Evolutionary conservation across 106 monocot genomes (phyloP).

Genomic region (Apostasia ramifera): DNA sequence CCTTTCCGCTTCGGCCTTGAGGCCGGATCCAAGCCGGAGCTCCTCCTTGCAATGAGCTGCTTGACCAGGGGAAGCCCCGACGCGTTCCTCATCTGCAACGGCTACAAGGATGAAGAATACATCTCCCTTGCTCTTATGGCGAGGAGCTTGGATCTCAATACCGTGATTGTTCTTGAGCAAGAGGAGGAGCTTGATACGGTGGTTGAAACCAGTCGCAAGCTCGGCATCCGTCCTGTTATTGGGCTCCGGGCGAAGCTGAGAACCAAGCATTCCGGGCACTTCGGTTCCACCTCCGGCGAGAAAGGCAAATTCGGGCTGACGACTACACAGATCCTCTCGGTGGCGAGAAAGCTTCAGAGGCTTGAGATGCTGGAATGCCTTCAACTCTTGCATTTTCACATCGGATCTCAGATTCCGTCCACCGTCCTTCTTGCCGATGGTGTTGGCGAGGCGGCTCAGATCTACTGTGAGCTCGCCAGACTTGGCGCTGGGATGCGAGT

Average conservation of each 20-base stretch:
- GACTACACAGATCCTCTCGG: constrained; percentile 49
- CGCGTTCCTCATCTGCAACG: constrained; percentile 90
- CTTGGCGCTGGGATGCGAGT: constrained; percentile 60
- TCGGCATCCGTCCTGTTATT: constrained; percentile 59
- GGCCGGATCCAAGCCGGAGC: constrained; percentile 95
- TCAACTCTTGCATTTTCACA: constrained; percentile 79
- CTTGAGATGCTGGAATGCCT: constrained; percentile 73
- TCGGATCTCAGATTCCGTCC: constrained; percentile 75
- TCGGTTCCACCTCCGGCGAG: constrained; percentile 78
- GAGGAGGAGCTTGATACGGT: constrained; percentile 73
- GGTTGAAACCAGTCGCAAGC: constrained; percentile 27
- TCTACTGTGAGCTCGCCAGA: constrained; percentile 66
- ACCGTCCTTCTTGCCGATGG: constrained; percentile 47
- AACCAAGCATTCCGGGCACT: constrained; percentile 72
- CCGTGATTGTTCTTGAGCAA: constrained; percentile 75
- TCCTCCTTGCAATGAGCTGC: constrained; percentile 91
- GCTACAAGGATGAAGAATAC: constrained; percentile 97
- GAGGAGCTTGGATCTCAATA: constrained; percentile 57
- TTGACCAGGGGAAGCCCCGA: constrained; percentile 59
- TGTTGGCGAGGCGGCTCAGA: constrained; percentile 64
- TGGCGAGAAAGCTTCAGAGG: constrained; percentile 36
- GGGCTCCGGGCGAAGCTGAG: constrained; percentile 73
- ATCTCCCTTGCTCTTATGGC: constrained; percentile 72
- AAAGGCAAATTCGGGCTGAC: constrained; percentile 83
- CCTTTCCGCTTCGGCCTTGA: constrained; percentile 85